A percentile compares a stretch with the other conserved stretches of the same genome.
These are phyloP conservation scores for Cercospora berteroae DNA, from an alignment of 2,329 filamentous ascomycete genomes.

Conservation along the genomic window DNA sequence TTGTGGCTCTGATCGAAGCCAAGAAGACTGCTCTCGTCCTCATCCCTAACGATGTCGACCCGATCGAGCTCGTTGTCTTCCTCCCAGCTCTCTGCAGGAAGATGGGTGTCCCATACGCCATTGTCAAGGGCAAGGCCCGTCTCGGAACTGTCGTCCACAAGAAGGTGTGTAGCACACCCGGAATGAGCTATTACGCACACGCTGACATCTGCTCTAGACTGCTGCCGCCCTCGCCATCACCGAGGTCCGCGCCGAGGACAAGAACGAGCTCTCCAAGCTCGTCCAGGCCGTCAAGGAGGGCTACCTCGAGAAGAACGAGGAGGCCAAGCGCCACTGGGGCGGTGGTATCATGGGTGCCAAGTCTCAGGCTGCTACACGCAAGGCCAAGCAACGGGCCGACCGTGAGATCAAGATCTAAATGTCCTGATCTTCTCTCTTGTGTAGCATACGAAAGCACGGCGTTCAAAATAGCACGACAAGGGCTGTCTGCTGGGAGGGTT, in stretches of 20 bases:
- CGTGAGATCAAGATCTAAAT: slow-evolving; percentile 92
- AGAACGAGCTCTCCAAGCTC: slow-evolving; percentile 96
- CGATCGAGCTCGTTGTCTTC: slow-evolving; percentile 99
- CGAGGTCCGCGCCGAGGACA: slow-evolving; percentile 97
- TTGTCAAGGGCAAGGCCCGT: slow-evolving; percentile 99
- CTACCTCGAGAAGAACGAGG: slow-evolving; percentile 94
- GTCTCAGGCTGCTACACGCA: slow-evolving; percentile 73
- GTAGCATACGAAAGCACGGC: slow-evolving; percentile 22
- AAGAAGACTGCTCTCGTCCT: slow-evolving; percentile 99
- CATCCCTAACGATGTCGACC: slow-evolving; percentile 99
- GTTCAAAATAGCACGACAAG: slow-evolving; percentile 25
- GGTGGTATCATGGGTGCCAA: slow-evolving; percentile 99
- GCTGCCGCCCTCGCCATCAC: slow-evolving; percentile 93
- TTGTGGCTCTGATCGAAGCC: slow-evolving; percentile 95
- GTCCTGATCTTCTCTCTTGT: slow-evolving; percentile 10
- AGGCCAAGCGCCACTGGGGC: slow-evolving; percentile 90
- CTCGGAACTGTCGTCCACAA: slow-evolving; percentile 99
- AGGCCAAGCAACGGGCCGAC: slow-evolving; percentile 94
- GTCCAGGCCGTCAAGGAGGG: slow-evolving; percentile 96
- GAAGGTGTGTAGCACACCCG: slow-evolving; percentile 64
- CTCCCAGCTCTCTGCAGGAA: slow-evolving; percentile 98
- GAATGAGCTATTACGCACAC: not conserved
- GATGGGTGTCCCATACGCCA: slow-evolving; percentile 99
- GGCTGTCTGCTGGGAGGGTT: slow-evolving; percentile 25
- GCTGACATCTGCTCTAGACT: slow-evolving; percentile 61